Percentiles rank a stretch among this genome's conserved stretches.
These are phyloP conservation scores for Tephrocybe sp. DNA, from an alignment of 768 basidiomycete species.

Conservation along the genomic window DNA sequence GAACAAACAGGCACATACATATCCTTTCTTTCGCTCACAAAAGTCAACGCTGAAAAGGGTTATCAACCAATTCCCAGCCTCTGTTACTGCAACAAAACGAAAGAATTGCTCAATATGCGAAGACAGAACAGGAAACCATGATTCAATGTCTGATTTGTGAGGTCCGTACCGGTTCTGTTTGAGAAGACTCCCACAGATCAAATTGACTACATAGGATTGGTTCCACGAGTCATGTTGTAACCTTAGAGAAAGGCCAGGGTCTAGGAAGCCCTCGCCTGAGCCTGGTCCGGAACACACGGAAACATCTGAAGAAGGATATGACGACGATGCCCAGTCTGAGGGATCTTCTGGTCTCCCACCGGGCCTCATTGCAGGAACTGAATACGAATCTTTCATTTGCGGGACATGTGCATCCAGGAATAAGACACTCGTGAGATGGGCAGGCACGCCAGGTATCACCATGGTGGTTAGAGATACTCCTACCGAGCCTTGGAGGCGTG, in stretches of 20 bases:
- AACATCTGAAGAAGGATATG: constrained; percentile 24
- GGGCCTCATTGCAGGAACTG: constrained; percentile 59
- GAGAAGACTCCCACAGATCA: constrained; percentile 9
- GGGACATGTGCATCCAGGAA: constrained; percentile 60
- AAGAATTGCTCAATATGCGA: constrained; percentile 32
- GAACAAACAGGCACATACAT: not conserved
- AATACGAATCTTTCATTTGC: constrained; percentile 79
- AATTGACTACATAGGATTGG: constrained; percentile 66
- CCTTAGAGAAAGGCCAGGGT: constrained; percentile 62
- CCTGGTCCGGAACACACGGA: constrained; percentile 17
- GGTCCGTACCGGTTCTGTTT: constrained; percentile 41
- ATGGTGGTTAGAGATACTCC: constrained; percentile 59
- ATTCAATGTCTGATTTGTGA: constrained; percentile 86
- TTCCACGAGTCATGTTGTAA: constrained; percentile 89
- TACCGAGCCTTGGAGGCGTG: constrained; percentile 48
- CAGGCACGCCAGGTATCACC: constrained; percentile 64
- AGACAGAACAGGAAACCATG: constrained; percentile 79
- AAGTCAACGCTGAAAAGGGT: no score
- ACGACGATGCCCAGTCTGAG: constrained; percentile 55
- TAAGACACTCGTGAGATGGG: constrained; percentile 53
- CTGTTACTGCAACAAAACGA: no score
- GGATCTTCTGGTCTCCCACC: constrained; percentile 64
- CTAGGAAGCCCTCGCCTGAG: constrained; percentile 40
- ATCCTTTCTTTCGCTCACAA: no score
- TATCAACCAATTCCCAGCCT: no score